These are phyloP conservation scores for thale cress (Arabidopsis thaliana) DNA, from an alignment of 345 rosid genomes.

Conservation along the genomic window DNA sequence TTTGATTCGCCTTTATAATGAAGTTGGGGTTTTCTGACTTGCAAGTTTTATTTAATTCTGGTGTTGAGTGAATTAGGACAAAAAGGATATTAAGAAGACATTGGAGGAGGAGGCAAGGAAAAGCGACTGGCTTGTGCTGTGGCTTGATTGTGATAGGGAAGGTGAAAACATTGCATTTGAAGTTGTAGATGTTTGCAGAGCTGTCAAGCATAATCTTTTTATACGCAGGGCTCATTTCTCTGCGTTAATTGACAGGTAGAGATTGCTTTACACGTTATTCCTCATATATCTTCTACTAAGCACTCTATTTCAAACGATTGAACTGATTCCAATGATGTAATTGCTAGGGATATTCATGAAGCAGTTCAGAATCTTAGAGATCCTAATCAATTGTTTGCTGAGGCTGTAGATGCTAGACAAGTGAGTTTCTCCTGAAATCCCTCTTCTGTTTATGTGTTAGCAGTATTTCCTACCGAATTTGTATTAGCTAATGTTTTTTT, in stretches of 20 bases:
- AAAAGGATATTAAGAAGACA: conserved; percentile 81
- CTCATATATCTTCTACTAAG: not conserved
- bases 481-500: conserved; percentile 4
- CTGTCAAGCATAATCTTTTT: conserved; percentile 61
- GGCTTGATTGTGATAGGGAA: conserved; percentile 99
- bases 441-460: conserved; percentile 15
- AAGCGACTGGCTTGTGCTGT: conserved; percentile 90
- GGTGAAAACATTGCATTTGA: conserved; percentile 98
- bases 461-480: not conserved
- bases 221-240: conserved; percentile 92
- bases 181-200: conserved; percentile 74
- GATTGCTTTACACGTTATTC: not conserved
- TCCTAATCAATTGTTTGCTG: conserved; percentile 84
- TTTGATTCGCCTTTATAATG: not conserved
- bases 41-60: conserved; percentile 11
- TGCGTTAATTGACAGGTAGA: conserved; percentile 88
- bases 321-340: conserved; percentile 22
- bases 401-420: conserved; percentile 99
- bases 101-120: conserved; percentile 94
- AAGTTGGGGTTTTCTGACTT: conserved; percentile 6
- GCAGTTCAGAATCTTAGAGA: conserved; percentile 87
- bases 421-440: conserved; percentile 52
- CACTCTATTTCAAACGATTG: conserved; percentile 14
- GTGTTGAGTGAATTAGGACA: conserved; percentile 61
- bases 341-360: conserved; percentile 83